phyloP scores from a whole-genome alignment of 257 asterid species.

The Solanum neorickii region DNA sequence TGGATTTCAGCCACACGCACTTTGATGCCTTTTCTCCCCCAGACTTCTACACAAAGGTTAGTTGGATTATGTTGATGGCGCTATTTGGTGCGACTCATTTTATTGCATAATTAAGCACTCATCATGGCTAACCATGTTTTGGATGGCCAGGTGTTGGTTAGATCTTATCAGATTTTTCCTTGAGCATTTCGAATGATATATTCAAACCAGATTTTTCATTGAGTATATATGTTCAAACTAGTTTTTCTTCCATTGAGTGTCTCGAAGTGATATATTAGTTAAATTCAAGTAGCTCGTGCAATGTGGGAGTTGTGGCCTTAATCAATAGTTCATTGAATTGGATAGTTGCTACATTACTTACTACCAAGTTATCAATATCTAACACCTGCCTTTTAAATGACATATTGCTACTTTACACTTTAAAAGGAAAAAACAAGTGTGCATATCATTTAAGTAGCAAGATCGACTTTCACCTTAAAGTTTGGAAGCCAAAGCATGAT shows the following conservation, averaged over 20 bases:
- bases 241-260: neutral
- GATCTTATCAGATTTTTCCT: neutral
- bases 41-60: conserved; percentile 87
- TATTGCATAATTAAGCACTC: neutral
- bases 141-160: neutral
- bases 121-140: neutral
- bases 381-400: neutral
- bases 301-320: neutral
- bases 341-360: neutral
- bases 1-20: conserved; percentile 95
- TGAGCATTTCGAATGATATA: neutral
- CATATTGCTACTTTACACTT: neutral
- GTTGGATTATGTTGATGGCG: neutral
- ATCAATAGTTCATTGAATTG: neutral
- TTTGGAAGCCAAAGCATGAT: neutral
- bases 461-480: neutral
- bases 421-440: neutral
- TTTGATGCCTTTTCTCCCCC: conserved; percentile 93
- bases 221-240: neutral
- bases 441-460: neutral
- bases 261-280: neutral
- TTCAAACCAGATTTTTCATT: neutral
- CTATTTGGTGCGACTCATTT: neutral
- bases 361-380: neutral
- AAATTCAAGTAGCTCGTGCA: neutral